Conservation (phyloP, 1,284 basidiomycete species). For the Sporisorium scitamineum region DNA sequence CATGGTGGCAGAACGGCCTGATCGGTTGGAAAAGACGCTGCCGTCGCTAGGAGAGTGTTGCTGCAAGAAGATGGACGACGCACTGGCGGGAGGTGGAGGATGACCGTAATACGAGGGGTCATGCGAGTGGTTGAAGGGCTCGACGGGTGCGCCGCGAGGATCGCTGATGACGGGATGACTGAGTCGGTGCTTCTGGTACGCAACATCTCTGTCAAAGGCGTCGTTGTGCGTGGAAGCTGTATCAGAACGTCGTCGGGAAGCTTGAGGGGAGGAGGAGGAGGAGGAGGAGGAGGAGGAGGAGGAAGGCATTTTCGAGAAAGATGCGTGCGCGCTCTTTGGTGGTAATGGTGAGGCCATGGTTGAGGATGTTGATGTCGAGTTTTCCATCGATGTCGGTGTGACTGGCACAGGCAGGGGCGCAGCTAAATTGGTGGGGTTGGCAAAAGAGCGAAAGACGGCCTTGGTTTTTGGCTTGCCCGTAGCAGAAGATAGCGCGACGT, state of each 20-base stretch:
- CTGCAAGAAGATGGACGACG: slow-evolving; percentile 33
- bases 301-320: slow-evolving; percentile 20
- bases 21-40: slow-evolving; percentile 32
- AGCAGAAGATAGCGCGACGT: neutral
- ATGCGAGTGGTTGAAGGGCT: slow-evolving; percentile 29
- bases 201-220: slow-evolving; percentile 18
- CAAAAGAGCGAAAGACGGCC: slow-evolving; percentile 59
- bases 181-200: slow-evolving; percentile 15
- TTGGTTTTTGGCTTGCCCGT: slow-evolving; percentile 50
- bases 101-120: slow-evolving; percentile 42
- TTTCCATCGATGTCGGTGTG: slow-evolving; percentile 15
- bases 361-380: slow-evolving; percentile 5
- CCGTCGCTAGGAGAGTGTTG: slow-evolving; percentile 44
- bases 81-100: slow-evolving; percentile 15
- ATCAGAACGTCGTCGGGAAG: slow-evolving; percentile 32
- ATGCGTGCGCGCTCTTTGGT: slow-evolving; percentile 7
- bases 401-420: slow-evolving; percentile 42
- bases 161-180: slow-evolving; percentile 17
- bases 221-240: slow-evolving; percentile 20
- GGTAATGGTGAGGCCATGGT: slow-evolving; percentile 26
- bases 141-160: slow-evolving; percentile 4
- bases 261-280: slow-evolving; percentile 21
- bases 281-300: slow-evolving; percentile 26
- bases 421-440: slow-evolving; percentile 59
- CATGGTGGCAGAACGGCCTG: slow-evolving; percentile 29